phyloP scores from a whole-genome alignment of 495 filamentous ascomycete species.

The Friedmanniomyces simplex region DNA sequence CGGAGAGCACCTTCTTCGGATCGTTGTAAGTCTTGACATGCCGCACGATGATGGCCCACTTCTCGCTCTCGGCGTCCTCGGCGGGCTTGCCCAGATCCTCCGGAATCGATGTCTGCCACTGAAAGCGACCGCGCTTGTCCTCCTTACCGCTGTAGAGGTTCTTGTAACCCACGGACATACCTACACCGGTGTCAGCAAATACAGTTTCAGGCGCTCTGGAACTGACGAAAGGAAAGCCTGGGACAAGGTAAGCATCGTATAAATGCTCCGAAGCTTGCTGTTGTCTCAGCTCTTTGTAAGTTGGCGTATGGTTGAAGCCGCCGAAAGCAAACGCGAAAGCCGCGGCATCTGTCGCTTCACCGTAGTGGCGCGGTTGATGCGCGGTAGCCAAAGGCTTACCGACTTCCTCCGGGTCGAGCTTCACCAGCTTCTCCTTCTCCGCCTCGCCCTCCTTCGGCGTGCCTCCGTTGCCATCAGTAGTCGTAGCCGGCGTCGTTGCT shows the following conservation, averaged over 20 bases:
- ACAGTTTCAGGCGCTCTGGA: neutral
- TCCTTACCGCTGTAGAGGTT: slow-evolving; percentile 32
- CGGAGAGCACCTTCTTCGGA: slow-evolving; percentile 48
- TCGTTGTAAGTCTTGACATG: slow-evolving; percentile 45
- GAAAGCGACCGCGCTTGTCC: slow-evolving; percentile 33
- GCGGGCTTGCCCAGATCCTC: slow-evolving; percentile 39
- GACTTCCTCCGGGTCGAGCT: slow-evolving; percentile 18
- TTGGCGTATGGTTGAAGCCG: neutral
- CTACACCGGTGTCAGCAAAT: neutral
- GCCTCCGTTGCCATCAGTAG: neutral
- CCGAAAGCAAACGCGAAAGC: neutral
- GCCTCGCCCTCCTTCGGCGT: neutral
- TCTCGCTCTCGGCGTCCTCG: slow-evolving; percentile 42
- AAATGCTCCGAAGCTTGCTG: no score
- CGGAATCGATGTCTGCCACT: slow-evolving; percentile 35
- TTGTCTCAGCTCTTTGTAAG: no score
- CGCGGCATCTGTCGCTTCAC: neutral
- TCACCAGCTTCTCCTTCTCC: slow-evolving; percentile 15
- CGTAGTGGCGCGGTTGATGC: no score
- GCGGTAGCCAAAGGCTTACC: slow-evolving; percentile 5
- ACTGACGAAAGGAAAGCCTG: neutral
- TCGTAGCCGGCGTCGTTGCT: neutral
- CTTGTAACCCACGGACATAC: slow-evolving; percentile 21
- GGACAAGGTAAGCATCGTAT: neutral
- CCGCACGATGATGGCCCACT: slow-evolving; percentile 44